Base-by-base conservation (phyloP, 176 grass and related monocot genomes). In the Carex kokanica region DNA sequence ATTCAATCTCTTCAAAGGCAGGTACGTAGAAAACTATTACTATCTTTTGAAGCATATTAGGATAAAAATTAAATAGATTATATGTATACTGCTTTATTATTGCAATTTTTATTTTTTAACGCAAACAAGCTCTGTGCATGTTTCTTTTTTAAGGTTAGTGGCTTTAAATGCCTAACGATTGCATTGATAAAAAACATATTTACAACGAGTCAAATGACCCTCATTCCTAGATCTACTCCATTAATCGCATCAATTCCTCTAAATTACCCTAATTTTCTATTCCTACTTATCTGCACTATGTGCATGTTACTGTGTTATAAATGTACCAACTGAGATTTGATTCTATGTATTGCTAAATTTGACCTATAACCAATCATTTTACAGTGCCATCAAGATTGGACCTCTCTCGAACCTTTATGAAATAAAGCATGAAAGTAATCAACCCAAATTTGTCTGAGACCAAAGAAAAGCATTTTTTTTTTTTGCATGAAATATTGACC, bases 1-100 rank as follows among this genome's bases (percentile, higher is more conserved):
- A 64, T 72, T 59, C 88, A 45, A 85, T 83, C 82, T 86, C 72
- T 88, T 79, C 80, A n/a, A 69, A 88, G 32, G 63, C 74, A 82
- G 80, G 80, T 82, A 67, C 13, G 7, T 40, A 11, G 16, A 27
- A 54, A 25, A 31, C 6, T 55, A 5, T 31, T 55, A 24, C 51
- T 29, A 16, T 45, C 25, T 18, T 55, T 77, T 55, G 13, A 55
- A 54, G 4, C 1, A 54, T 75, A 53, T 8, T 3, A 14, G 24
- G 2, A 67, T 31, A 27, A 5, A 5, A 2, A 27, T 77, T 16
- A 15, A 29, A 77, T 77, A 54, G 21, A 53, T 77, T 14, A 77
- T 53, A 29, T 31, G 72, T 53, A 31, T 77, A 31, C 72, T 55
- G 45, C 73, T 55, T 55, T 77, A 4, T 55, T 55, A 55, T 56